Percentiles rank a stretch among this genome's conserved stretches.
These are phyloP conservation scores for Malbranchea cinnamomea DNA, from an alignment of 2,329 filamentous ascomycete species.

Conservation along the genomic window DNA sequence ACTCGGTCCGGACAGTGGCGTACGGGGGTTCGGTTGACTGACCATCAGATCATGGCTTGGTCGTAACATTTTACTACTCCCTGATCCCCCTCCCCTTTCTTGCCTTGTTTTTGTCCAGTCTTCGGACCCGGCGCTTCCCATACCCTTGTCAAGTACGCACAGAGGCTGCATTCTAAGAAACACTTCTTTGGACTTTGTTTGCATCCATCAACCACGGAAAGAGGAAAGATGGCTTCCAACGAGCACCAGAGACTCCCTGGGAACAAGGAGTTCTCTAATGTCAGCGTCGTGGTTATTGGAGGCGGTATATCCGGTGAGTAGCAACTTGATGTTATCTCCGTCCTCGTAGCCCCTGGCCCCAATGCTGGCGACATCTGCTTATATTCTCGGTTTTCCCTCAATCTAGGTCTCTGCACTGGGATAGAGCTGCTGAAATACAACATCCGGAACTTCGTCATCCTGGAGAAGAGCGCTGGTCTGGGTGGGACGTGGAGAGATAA, in stretches of 20 bases:
- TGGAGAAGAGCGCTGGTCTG: slow-evolving; percentile 40
- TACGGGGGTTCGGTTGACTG: no score
- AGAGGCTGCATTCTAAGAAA: no score
- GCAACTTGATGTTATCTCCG: not conserved
- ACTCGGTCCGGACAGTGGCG: no score
- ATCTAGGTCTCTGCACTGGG: slow-evolving; percentile 38
- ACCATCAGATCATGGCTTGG: no score
- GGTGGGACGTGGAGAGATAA: slow-evolving; percentile 43
- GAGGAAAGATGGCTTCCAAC: slow-evolving; percentile 23
- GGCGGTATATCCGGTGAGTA: slow-evolving; percentile 36
- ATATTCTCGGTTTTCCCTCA: not conserved
- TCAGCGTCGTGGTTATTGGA: slow-evolving; percentile 43
- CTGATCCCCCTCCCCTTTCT: no score
- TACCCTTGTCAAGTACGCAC: no score
- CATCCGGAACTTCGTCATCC: slow-evolving; percentile 37
- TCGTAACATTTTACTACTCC: no score
- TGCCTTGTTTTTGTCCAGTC: no score
- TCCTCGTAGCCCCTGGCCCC: not conserved
- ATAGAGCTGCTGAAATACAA: slow-evolving; percentile 41
- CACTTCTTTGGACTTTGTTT: no score
- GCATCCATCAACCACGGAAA: no score
- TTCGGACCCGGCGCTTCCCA: no score
- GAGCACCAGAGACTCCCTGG: no score
- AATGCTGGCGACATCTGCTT: not conserved
- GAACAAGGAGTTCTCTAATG: slow-evolving; percentile 37